A percentile compares a stretch with the other conserved stretches of the same genome.
phyloP scores from a whole-genome alignment of 306 rosid species.

The Cajanus cajan region DNA sequence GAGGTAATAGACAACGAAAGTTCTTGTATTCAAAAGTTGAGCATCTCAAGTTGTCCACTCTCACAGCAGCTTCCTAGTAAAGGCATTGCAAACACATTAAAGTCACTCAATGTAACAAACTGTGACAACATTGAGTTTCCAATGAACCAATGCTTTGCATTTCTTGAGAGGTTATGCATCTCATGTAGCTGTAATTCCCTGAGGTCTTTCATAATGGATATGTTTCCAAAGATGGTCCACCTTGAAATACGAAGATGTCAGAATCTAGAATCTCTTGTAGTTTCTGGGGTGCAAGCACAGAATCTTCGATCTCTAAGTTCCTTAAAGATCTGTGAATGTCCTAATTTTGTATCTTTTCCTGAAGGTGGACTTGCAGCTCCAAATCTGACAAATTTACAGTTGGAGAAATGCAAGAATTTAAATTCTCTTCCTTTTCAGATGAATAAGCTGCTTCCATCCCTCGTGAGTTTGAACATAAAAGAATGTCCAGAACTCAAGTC shows the following conservation, averaged over 20 bases:
- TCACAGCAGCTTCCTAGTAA: neutral
- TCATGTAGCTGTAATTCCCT: neutral
- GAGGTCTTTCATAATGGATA: neutral
- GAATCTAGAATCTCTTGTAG: neutral
- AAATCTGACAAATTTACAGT: neutral
- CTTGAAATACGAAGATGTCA: constrained; percentile 8
- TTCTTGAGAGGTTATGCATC: constrained; percentile 2
- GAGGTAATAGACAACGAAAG: neutral
- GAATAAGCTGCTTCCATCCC: neutral
- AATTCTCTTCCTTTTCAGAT: neutral
- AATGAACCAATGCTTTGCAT: constrained; percentile 10
- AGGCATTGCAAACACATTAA: constrained; percentile 1
- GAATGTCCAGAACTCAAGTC: constrained; percentile 8
- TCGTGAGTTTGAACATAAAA: neutral
- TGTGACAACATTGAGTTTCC: neutral
- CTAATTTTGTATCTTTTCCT: neutral
- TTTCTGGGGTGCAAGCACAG: neutral
- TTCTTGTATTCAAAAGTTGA: neutral
- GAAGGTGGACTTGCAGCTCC: constrained; percentile 15
- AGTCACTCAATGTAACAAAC: neutral
- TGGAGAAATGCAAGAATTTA: neutral
- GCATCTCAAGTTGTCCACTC: constrained; percentile 10
- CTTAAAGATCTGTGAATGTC: neutral
- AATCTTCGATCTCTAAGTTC: neutral
- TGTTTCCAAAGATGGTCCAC: constrained; percentile 1